Percentiles rank a stretch among this genome's conserved stretches.
These are phyloP conservation scores for Boletus tylopilopsis DNA, from an alignment of 768 basidiomycete genomes.

Conservation along the genomic window DNA sequence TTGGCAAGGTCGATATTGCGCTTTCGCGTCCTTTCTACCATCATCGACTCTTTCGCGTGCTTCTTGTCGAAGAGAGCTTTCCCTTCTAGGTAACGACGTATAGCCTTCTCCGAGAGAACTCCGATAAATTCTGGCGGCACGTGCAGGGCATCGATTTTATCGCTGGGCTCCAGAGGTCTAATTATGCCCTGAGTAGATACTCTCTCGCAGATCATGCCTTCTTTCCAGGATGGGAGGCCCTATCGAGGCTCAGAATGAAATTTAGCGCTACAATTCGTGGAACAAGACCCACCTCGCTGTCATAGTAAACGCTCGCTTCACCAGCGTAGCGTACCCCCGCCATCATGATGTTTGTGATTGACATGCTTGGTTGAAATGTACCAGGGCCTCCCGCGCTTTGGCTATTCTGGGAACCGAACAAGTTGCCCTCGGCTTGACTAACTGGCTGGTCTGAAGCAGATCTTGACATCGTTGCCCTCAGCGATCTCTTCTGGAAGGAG, in stretches of 20 bases:
- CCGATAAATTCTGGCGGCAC: slow-evolving; percentile 69
- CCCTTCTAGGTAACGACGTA: slow-evolving; percentile 73
- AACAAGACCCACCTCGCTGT: slow-evolving; percentile 39
- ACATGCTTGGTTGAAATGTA: slow-evolving; percentile 16
- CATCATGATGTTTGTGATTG: slow-evolving; percentile 9
- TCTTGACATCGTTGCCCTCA: slow-evolving; percentile 6
- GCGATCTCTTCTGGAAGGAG: slow-evolving; percentile 17
- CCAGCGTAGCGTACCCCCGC: slow-evolving; percentile 47
- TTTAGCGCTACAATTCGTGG: slow-evolving; percentile 1
- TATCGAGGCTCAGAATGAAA: slow-evolving; percentile 13
- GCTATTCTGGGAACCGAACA: slow-evolving; percentile 7
- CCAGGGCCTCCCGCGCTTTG: slow-evolving; percentile 18
- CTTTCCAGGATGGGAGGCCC: slow-evolving; percentile 38
- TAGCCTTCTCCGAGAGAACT: slow-evolving; percentile 64
- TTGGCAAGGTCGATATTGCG: slow-evolving; percentile 62
- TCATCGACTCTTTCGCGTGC: slow-evolving; percentile 52
- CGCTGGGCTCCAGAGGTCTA: slow-evolving; percentile 73
- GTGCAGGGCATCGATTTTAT: slow-evolving; percentile 60
- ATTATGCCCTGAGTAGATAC: slow-evolving; percentile 79
- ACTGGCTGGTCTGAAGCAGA: slow-evolving; percentile 15
- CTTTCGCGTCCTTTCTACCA: slow-evolving; percentile 63
- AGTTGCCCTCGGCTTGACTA: not conserved
- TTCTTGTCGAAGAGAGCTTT: slow-evolving; percentile 60
- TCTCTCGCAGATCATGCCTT: slow-evolving; percentile 87
- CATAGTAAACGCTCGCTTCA: slow-evolving; percentile 53